A percentile compares a stretch with the other conserved stretches of the same genome.
phyloP scores from a whole-genome alignment of 2,329 filamentous ascomycete genomes.

The Macrophomina pseudophaseolina region DNA sequence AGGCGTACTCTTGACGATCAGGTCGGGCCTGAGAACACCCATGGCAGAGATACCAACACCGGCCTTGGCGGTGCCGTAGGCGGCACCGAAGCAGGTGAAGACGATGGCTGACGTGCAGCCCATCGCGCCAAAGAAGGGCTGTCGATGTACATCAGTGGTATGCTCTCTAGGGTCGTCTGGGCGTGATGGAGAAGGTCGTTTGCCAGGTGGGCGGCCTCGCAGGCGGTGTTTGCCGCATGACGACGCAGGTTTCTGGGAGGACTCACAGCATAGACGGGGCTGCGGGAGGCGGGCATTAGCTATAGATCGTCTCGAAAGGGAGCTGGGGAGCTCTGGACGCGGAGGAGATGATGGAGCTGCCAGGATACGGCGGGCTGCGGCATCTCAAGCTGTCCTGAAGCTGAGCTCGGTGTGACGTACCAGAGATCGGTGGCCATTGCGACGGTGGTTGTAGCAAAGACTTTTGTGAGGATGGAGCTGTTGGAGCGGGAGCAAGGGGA shows the following conservation, averaged over 20 bases:
- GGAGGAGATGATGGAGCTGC: conserved; percentile 23
- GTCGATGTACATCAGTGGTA: conserved; percentile 35
- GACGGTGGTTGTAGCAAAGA: conserved; percentile 37
- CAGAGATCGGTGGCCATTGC: conserved; percentile 82
- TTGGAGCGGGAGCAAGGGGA: conserved; percentile 31
- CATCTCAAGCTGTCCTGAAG: conserved; percentile 27
- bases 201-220: conserved; percentile 9
- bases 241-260: conserved; percentile 30
- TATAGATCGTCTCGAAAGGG: conserved; percentile 28
- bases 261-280: conserved; percentile 99
- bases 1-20: conserved; percentile 98
- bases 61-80: conserved; percentile 98
- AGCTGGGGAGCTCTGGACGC: background rate
- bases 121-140: conserved; percentile 97
- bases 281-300: conserved; percentile 58
- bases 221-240: conserved; percentile 29
- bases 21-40: conserved; percentile 95
- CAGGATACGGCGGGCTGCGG: background rate
- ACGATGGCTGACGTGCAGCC: conserved; percentile 94
- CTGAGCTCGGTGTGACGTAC: conserved; percentile 61
- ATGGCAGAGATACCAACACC: conserved; percentile 98
- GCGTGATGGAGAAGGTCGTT: conserved; percentile 10
- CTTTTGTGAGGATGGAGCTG: conserved; percentile 25
- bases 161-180: background rate
- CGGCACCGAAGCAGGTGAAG: conserved; percentile 94